A percentile compares a stretch with the other conserved stretches of the same genome.
phyloP scores from a whole-genome alignment of 164 flowering plant genomes.

The Piper longum region DNA sequence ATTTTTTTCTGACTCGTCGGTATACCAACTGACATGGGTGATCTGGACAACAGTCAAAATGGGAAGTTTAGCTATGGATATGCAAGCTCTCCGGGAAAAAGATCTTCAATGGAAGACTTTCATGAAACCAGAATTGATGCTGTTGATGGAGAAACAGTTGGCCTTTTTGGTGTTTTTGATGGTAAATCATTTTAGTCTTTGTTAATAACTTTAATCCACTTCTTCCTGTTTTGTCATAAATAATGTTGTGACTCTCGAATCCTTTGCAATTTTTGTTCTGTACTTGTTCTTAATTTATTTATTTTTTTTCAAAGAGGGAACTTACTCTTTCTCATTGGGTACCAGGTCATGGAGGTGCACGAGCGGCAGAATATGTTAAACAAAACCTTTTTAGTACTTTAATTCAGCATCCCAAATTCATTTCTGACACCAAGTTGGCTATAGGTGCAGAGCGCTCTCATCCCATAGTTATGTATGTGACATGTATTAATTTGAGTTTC shows the following conservation, averaged over 20 bases:
- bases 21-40: neutral
- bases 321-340: neutral
- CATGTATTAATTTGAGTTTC: neutral
- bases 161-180: constrained; percentile 97
- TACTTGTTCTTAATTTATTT: no score
- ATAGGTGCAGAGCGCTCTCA: constrained; percentile 40
- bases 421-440: constrained; percentile 86
- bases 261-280: neutral
- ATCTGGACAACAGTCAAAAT: constrained; percentile 48
- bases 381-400: constrained; percentile 86
- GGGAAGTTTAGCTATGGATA: constrained; percentile 95
- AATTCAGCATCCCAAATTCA: constrained; percentile 87
- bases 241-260: neutral
- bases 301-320: no score
- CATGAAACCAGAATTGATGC: constrained; percentile 91
- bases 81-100: constrained; percentile 91
- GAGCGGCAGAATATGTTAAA: constrained; percentile 96
- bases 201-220: neutral
- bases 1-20: no score
- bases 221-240: neutral
- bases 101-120: constrained; percentile 97
- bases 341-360: constrained; percentile 94
- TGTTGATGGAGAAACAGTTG: constrained; percentile 87
- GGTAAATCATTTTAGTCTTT: constrained; percentile 24
- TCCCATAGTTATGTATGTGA: neutral